Base-by-base conservation (phyloP, 2,329 filamentous ascomycete species). In the Nigrospora osmanthi region DNA sequence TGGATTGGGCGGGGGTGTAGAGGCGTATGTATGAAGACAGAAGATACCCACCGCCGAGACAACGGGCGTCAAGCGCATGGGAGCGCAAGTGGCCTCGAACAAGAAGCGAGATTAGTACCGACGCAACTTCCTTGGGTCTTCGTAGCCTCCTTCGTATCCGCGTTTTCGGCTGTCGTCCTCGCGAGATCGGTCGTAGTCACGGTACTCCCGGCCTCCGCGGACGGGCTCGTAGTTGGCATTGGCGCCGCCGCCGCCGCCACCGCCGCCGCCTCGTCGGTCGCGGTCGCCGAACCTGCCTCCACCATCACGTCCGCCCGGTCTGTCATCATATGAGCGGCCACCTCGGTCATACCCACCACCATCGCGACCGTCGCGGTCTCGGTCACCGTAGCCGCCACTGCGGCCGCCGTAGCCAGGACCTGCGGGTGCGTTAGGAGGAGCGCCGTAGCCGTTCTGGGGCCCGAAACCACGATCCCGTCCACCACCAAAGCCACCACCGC, bases 221-320 rank as follows among this genome's bases (percentile, higher is more conserved):
- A 93, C 80, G 49, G 87, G 88, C 63, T 94, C 89, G 66, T 85
- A 85, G 68, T 94, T 93, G 69, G 87, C 87, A 53, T 87, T 87
- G 46, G 80, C 84, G 37, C 71, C 63, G 9, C 57, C 42, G 43
- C 47, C 52, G 10, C 53, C 47, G 39, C 53, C 52, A 32, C 63
- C 61, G 39, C 53, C 52, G 34, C 63, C 61, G 44, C 60, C 59
- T 46, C 61, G 58, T 50, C 59, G 53, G 38, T 62, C 59, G 48
- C 59, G 58, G 45, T 62, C 59, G 48, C 54, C 58, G 48, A 54
- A 58, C 51, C 48, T 52, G 51, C 54, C 53, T 35, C 57, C 67
- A 48, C 68, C 68, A 54, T 79, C 74, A 52, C 79, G 71, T 49
- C 67, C 66, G 54, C 69, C 68, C 50, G 62, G 62, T 64, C 76